These are phyloP conservation scores for Colletotrichum karsti DNA, from an alignment of 2,329 filamentous ascomycete species.

Conservation along the genomic window DNA sequence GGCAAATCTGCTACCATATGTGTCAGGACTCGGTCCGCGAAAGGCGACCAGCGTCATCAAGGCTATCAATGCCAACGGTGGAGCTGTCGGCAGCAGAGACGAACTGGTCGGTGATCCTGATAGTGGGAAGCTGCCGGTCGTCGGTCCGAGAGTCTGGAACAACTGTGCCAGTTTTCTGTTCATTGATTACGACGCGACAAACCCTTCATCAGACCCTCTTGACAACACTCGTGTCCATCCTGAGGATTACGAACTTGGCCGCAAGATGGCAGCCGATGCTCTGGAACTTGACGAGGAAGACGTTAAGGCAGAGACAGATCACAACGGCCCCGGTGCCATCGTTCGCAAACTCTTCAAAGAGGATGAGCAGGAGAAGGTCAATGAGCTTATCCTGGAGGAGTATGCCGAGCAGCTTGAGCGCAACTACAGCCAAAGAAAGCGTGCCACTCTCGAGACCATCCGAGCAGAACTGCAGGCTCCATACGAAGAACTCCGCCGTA, in stretches of 20 bases:
- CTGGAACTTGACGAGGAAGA: constrained; percentile 97
- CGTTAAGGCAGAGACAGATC: constrained; percentile 91
- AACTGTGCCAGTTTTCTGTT: constrained; percentile 97
- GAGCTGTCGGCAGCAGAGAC: constrained; percentile 82
- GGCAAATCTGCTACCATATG: constrained; percentile 87
- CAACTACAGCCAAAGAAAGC: constrained; percentile 93
- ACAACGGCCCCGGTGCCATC: constrained; percentile 88
- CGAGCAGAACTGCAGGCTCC: constrained; percentile 91
- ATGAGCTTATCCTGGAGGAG: constrained; percentile 94
- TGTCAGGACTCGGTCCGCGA: constrained; percentile 89
- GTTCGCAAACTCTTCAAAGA: constrained; percentile 96
- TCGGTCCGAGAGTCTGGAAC: constrained; percentile 91
- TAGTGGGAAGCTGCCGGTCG: constrained; percentile 78
- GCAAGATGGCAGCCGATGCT: constrained; percentile 98
- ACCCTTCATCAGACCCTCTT: constrained; percentile 85
- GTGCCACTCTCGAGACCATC: constrained; percentile 95
- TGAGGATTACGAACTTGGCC: constrained; percentile 96
- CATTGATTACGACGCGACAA: constrained; percentile 86
- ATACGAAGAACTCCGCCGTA: constrained; percentile 91
- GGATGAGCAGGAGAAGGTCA: constrained; percentile 92
- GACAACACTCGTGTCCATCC: constrained; percentile 98
- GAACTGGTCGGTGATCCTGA: constrained; percentile 91
- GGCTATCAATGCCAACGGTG: constrained; percentile 90
- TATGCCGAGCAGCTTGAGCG: constrained; percentile 95
- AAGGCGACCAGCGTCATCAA: constrained; percentile 81